Conservation (phyloP, 805 yeast species). For the Candida vaughaniae region DNA sequence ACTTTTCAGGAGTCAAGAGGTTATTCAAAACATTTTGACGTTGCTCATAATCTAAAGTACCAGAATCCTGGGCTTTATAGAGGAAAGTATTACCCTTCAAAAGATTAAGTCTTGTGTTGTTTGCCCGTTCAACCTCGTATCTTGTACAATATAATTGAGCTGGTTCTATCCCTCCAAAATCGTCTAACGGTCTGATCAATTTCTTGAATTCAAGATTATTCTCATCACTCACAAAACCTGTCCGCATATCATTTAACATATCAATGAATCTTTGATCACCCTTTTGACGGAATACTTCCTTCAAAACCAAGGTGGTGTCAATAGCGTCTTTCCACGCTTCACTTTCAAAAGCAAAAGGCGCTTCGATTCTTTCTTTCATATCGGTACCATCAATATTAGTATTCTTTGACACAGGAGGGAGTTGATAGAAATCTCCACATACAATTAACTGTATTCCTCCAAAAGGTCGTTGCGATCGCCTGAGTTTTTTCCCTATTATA, state of each 20-base stretch:
- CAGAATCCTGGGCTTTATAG: slow-evolving; percentile 57
- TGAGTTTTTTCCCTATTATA: slow-evolving; percentile 52
- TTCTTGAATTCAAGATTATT: slow-evolving; percentile 50
- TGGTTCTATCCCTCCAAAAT: slow-evolving; percentile 62
- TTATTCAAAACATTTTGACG: slow-evolving; percentile 49
- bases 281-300: slow-evolving; percentile 72
- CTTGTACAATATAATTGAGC: slow-evolving; percentile 76
- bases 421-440: slow-evolving; percentile 80
- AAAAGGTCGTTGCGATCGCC: slow-evolving; percentile 54
- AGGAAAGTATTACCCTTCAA: slow-evolving; percentile 45
- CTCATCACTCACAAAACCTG: slow-evolving; percentile 53
- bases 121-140: slow-evolving; percentile 68
- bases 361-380: slow-evolving; percentile 15
- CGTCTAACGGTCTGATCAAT: slow-evolving; percentile 50
- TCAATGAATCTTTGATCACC: slow-evolving; percentile 68
- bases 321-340: slow-evolving; percentile 60
- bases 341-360: slow-evolving; percentile 64
- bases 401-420: slow-evolving; percentile 64
- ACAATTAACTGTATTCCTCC: slow-evolving; percentile 78
- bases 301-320: slow-evolving; percentile 54
- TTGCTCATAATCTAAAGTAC: slow-evolving; percentile 42
- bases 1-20: slow-evolving; percentile 59
- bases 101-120: slow-evolving; percentile 45
- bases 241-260: slow-evolving; percentile 74
- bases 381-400: slow-evolving; percentile 29